Percentiles rank a stretch among this genome's conserved stretches.
These are phyloP conservation scores for Tanacetum coccineum DNA, from an alignment of 129 eudicot species.

Conservation along the genomic window DNA sequence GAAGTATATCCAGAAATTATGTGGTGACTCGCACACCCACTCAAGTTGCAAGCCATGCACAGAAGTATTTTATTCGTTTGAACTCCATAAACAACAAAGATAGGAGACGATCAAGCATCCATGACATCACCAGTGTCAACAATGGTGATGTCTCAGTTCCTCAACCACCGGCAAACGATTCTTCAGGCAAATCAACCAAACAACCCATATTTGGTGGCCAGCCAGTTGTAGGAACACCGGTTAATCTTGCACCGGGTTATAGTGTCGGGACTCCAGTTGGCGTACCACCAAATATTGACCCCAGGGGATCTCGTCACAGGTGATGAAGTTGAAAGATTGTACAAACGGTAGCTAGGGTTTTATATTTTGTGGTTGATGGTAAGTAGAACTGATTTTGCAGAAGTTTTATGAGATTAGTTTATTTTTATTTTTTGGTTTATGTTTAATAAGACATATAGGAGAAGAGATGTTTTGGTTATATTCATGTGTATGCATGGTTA, in stretches of 20 bases:
- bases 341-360: constrained; percentile 30
- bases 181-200: constrained; percentile 49
- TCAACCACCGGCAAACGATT: constrained; percentile 60
- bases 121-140: constrained; percentile 79
- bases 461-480: constrained; percentile 20
- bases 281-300: constrained; percentile 43
- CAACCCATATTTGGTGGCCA: constrained; percentile 63
- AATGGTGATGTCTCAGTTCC: constrained; percentile 56
- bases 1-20: constrained; percentile 79
- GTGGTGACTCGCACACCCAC: constrained; percentile 93
- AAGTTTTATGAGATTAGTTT: constrained; percentile 22
- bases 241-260: constrained; percentile 50
- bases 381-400: constrained; percentile 28
- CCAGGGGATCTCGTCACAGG: constrained; percentile 30
- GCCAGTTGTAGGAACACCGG: constrained; percentile 83
- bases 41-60: constrained; percentile 96
- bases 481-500: constrained; percentile 19
- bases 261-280: constrained; percentile 46
- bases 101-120: constrained; percentile 85
- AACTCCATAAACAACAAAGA: constrained; percentile 94
- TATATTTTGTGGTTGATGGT: constrained; percentile 25
- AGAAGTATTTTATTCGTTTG: constrained; percentile 80
- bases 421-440: constrained; percentile 10
- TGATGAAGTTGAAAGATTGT: constrained; percentile 27
- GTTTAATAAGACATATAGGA: constrained; percentile 22